phyloP scores from a whole-genome alignment of 495 filamentous ascomycete genomes.

The Darksidea phi region DNA sequence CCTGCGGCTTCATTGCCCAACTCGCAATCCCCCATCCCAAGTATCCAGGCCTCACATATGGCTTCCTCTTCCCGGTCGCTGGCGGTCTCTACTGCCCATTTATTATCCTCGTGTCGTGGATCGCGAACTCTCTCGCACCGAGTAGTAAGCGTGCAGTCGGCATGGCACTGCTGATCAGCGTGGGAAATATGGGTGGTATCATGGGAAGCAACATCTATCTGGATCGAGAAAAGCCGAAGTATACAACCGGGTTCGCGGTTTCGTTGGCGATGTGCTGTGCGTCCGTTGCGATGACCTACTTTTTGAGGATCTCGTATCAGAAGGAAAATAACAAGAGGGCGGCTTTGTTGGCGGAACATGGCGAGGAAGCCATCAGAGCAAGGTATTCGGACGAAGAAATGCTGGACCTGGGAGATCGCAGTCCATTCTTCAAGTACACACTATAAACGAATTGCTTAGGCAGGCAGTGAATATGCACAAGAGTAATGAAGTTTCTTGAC shows the following conservation, averaged over 20 bases:
- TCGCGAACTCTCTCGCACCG: conserved; percentile 39
- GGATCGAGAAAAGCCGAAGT: conserved; percentile 23
- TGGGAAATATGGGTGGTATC: conserved; percentile 36
- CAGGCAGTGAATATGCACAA: too few species aligned
- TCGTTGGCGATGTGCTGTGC: conserved; percentile 12
- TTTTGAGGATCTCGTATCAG: conserved; percentile 20
- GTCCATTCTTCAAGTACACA: conserved; percentile 34
- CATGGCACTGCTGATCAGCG: conserved; percentile 32
- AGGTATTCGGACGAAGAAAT: conserved; percentile 30
- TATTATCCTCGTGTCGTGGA: conserved; percentile 36
- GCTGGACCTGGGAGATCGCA: conserved; percentile 32
- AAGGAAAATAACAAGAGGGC: conserved; percentile 25
- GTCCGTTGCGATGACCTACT: conserved; percentile 22
- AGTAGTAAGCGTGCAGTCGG: conserved; percentile 41
- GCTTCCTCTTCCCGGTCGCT: conserved; percentile 37
- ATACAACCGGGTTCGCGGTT: conserved; percentile 30
- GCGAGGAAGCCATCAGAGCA: conserved; percentile 24
- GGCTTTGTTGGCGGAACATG: conserved; percentile 2
- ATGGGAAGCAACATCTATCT: conserved; percentile 35
- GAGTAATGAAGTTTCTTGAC: too few species aligned
- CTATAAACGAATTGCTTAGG: too few species aligned
- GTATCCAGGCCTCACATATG: conserved; percentile 36
- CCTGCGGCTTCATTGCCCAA: conserved; percentile 26
- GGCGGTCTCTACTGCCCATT: conserved; percentile 43
- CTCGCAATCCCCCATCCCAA: conserved; percentile 33